A percentile compares a stretch with the other conserved stretches of the same genome.
Conservation (phyloP, 1,139 yeast species). For the Zygosaccharomyces sapae region DNA sequence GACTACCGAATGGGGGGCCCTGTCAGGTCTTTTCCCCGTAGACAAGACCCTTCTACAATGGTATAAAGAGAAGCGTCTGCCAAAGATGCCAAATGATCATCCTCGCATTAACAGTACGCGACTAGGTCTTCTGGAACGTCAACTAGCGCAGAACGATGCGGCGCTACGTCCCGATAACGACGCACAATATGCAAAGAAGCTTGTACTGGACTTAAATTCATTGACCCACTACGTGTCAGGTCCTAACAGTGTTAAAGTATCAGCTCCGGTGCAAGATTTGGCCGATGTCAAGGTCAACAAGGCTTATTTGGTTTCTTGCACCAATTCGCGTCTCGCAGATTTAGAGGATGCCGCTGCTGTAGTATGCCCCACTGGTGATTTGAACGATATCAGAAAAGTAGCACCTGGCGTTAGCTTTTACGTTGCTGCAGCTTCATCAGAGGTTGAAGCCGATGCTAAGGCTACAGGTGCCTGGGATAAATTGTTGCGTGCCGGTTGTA, state of each 20-base stretch:
- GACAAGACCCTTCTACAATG: slow-evolving; percentile 72
- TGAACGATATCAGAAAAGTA: slow-evolving; percentile 55
- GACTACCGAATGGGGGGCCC: slow-evolving; percentile 99
- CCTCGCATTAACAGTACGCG: slow-evolving; percentile 71
- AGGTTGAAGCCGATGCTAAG: slow-evolving; percentile 90
- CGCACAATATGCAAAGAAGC: slow-evolving; percentile 82
- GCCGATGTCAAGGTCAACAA: slow-evolving; percentile 76
- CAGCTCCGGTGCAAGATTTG: slow-evolving; percentile 71
- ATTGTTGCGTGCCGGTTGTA: slow-evolving; percentile 87
- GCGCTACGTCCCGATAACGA: slow-evolving; percentile 57
- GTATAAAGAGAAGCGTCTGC: slow-evolving; percentile 60
- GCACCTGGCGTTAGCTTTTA: slow-evolving; percentile 90
- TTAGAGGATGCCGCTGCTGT: slow-evolving; percentile 92
- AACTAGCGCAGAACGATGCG: slow-evolving; percentile 18
- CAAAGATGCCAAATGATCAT: slow-evolving; percentile 70
- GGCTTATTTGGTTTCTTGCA: slow-evolving; percentile 96
- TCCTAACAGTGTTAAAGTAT: slow-evolving; percentile 92
- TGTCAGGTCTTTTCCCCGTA: slow-evolving; percentile 93
- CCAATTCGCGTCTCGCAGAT: slow-evolving; percentile 90
- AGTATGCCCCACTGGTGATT: slow-evolving; percentile 32
- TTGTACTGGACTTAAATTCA: slow-evolving; percentile 72
- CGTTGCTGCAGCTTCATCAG: slow-evolving; percentile 94
- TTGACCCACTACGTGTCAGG: slow-evolving; percentile 92
- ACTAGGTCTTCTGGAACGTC: slow-evolving; percentile 45
- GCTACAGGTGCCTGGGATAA: slow-evolving; percentile 87